These are phyloP conservation scores for Sphaerobolus stellatus DNA, from an alignment of 1,284 basidiomycete genomes.

Conservation along the genomic window DNA sequence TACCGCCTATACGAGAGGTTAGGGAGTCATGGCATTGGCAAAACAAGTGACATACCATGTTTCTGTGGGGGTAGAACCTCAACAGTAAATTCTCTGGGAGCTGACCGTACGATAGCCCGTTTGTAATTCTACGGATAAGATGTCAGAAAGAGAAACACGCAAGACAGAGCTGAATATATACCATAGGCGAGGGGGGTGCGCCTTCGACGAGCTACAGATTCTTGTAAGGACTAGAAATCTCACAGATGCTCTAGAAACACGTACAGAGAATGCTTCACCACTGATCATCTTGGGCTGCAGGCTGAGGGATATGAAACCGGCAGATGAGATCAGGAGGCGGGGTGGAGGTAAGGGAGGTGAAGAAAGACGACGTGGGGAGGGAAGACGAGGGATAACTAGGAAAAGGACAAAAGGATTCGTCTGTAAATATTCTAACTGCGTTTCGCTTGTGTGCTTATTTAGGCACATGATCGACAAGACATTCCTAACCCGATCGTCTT, in stretches of 20 bases:
- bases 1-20: conserved; percentile 42
- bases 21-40: neutral
- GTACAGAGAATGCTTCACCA: neutral
- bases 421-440: too few relatives aligned
- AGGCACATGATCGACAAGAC: too few relatives aligned
- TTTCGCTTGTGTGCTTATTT: too few relatives aligned
- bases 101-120: conserved; percentile 55
- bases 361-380: neutral
- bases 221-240: neutral
- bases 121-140: conserved; percentile 43
- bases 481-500: too few relatives aligned
- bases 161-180: neutral
- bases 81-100: conserved; percentile 60
- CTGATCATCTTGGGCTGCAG: neutral
- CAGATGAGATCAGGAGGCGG: neutral
- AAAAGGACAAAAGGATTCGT: neutral
- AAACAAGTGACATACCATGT: conserved; percentile 41
- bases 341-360: neutral
- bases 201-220: conserved; percentile 1
- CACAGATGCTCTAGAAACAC: neutral
- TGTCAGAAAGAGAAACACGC: neutral
- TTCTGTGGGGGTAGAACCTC: conserved; percentile 58
- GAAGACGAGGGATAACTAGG: neutral
- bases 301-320: too few relatives aligned
- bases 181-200: conserved; percentile 7